A percentile compares a stretch with the other conserved stretches of the same genome.
phyloP scores from a whole-genome alignment of 345 rosid genomes.

The Noccaea bulbosa region DNA sequence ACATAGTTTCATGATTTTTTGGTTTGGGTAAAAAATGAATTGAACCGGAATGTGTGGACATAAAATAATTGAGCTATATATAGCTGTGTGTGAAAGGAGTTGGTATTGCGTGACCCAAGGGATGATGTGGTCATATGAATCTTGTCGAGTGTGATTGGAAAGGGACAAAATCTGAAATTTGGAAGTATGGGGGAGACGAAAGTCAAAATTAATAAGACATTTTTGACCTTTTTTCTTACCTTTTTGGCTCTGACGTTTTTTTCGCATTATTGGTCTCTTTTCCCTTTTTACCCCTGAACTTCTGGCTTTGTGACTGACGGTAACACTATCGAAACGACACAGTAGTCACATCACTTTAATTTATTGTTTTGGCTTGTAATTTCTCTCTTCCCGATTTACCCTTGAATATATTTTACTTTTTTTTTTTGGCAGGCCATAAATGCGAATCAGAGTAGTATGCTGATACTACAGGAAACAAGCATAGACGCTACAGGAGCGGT shows the following conservation, averaged over 20 bases:
- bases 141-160: constrained; percentile 49
- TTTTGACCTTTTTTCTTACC: constrained; percentile 47
- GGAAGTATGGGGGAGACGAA: constrained; percentile 44
- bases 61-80: constrained; percentile 1
- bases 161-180: constrained; percentile 47
- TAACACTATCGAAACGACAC: constrained; percentile 29
- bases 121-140: constrained; percentile 36
- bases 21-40: not conserved
- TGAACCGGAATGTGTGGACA: not conserved
- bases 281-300: not conserved
- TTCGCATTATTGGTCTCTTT: constrained; percentile 13
- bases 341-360: not conserved
- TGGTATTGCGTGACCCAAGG: constrained; percentile 38
- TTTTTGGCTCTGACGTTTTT: constrained; percentile 24
- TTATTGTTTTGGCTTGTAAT: not conserved
- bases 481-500: constrained; percentile 92
- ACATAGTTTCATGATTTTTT: not conserved
- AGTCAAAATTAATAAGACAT: constrained; percentile 64
- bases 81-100: constrained; percentile 26
- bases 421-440: constrained; percentile 66
- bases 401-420: not conserved
- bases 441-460: constrained; percentile 91
- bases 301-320: constrained; percentile 22
- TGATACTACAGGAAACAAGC: constrained; percentile 95
- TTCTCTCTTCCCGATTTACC: not conserved